phyloP scores from a whole-genome alignment of 2,329 filamentous ascomycete genomes.

The Ceratocystiopsis brevicomis region DNA sequence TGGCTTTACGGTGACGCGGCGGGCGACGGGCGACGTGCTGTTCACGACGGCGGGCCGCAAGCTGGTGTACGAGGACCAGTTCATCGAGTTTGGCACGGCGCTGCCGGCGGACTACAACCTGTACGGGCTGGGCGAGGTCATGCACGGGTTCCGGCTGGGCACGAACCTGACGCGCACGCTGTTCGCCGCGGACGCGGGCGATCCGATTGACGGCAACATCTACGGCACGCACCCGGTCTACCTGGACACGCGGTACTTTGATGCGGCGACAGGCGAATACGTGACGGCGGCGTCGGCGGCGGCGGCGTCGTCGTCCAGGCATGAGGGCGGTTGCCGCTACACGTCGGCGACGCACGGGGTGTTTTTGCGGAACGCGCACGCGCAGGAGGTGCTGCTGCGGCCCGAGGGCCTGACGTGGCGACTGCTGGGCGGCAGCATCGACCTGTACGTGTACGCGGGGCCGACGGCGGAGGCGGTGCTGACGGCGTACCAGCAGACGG shows the following conservation, averaged over 20 bases:
- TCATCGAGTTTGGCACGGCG: constrained; percentile 50
- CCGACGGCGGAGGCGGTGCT: constrained; percentile 50
- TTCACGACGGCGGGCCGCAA: constrained; percentile 51
- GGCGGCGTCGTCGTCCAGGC: background rate
- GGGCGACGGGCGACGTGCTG: constrained; percentile 29
- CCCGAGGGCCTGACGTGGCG: constrained; percentile 38
- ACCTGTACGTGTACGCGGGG: constrained; percentile 63
- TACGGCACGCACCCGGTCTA: constrained; percentile 48
- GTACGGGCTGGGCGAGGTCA: constrained; percentile 62
- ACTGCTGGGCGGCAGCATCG: constrained; percentile 51
- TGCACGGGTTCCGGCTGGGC: constrained; percentile 51
- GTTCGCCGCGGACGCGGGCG: constrained; percentile 7
- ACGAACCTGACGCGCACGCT: constrained; percentile 44
- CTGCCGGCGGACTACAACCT: constrained; percentile 50
- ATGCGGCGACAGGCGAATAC: constrained; percentile 32
- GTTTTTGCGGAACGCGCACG: constrained; percentile 42
- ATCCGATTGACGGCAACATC: constrained; percentile 35
- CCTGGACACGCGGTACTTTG: constrained; percentile 53
- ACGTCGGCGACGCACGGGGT: constrained; percentile 32
- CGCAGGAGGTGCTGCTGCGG: constrained; percentile 38
- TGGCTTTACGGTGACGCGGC: constrained; percentile 22
- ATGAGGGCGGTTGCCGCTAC: constrained; percentile 17
- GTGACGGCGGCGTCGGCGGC: constrained; percentile 33
- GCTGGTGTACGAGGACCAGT: constrained; percentile 62
- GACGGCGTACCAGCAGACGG: constrained; percentile 41